Percentiles rank a stretch among this genome's conserved stretches.
Conservation (phyloP, 768 basidiomycete species). For the Russula vinacea region DNA sequence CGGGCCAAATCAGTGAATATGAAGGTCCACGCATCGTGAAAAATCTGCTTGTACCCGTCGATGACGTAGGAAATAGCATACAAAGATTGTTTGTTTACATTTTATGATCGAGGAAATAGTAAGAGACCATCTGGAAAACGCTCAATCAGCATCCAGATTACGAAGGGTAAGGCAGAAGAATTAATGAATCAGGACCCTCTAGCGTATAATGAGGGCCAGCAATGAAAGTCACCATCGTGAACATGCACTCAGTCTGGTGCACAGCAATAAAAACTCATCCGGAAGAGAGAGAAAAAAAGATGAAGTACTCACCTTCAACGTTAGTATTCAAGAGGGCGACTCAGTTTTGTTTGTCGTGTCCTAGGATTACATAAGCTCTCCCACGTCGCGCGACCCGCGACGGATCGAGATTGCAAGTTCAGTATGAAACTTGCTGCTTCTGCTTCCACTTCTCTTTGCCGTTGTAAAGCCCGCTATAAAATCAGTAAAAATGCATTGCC, state of each 20-base stretch:
- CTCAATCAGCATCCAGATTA: conserved; percentile 5
- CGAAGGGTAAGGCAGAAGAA: background rate
- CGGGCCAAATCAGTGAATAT: conserved; percentile 77
- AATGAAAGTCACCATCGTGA: conserved; percentile 25
- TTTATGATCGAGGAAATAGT: background rate
- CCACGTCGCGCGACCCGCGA: background rate
- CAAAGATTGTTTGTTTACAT: background rate
- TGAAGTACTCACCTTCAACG: background rate
- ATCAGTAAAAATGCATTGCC: background rate
- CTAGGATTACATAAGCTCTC: background rate
- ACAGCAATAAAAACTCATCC: conserved; percentile 29
- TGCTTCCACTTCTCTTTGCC: too few species aligned
- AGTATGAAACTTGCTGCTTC: too few species aligned
- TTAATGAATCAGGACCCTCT: conserved; percentile 25
- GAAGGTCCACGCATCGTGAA: conserved; percentile 59
- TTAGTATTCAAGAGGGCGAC: too few species aligned
- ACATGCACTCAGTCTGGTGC: conserved; percentile 30
- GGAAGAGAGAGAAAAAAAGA: background rate
- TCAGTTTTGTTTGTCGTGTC: too few species aligned
- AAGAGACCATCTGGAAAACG: background rate
- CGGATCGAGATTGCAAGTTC: too few species aligned
- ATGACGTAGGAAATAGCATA: background rate
- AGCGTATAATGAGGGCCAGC: conserved; percentile 28
- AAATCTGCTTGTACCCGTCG: background rate
- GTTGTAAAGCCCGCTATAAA: background rate